phyloP scores from a whole-genome alignment of 2,329 filamentous ascomycete genomes.

The Xylaria sp. region DNA sequence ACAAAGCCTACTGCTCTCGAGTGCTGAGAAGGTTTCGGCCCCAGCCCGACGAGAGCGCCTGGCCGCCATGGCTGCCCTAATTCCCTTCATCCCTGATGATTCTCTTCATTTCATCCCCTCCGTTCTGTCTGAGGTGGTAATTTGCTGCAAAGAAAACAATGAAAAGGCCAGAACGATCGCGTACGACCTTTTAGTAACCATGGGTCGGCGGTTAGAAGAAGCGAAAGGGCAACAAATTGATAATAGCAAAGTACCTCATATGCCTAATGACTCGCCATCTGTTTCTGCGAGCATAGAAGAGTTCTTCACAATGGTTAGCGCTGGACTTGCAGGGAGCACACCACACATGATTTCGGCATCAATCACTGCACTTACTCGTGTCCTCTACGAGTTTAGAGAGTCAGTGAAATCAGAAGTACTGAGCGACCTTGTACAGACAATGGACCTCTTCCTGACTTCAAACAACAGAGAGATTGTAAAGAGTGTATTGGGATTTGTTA shows the following conservation, averaged over 20 bases:
- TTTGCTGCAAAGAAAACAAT: slow-evolving; percentile 97
- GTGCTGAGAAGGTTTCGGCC: slow-evolving; percentile 84
- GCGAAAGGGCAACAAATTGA: slow-evolving; percentile 79
- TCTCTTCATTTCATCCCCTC: slow-evolving; percentile 94
- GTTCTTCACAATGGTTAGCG: slow-evolving; percentile 98
- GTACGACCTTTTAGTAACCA: slow-evolving; percentile 88
- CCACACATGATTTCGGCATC: slow-evolving; percentile 98
- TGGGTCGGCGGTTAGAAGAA: slow-evolving; percentile 80
- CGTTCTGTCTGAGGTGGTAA: slow-evolving; percentile 91
- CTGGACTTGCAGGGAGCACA: slow-evolving; percentile 89
- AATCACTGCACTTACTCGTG: slow-evolving; percentile 93
- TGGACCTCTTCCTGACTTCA: slow-evolving; percentile 95
- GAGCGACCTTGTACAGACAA: slow-evolving; percentile 88
- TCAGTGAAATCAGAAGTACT: slow-evolving; percentile 76
- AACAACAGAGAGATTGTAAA: slow-evolving; percentile 98
- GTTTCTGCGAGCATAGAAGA: slow-evolving; percentile 88
- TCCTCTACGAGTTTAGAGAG: slow-evolving; percentile 89
- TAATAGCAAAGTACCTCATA: slow-evolving; percentile 87
- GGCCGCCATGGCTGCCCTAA: slow-evolving; percentile 81
- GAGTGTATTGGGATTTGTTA: slow-evolving; percentile 94
- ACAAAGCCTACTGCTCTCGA: slow-evolving; percentile 81
- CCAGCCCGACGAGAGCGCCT: slow-evolving; percentile 89
- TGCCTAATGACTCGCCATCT: slow-evolving; percentile 81
- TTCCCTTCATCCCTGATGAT: slow-evolving; percentile 79
- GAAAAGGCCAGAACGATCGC: slow-evolving; percentile 90